Evolutionary conservation across 208 protist species (phyloP), one percentile per base, ranked within the genome.

Genomic region (Porcisia deanei): DNA sequence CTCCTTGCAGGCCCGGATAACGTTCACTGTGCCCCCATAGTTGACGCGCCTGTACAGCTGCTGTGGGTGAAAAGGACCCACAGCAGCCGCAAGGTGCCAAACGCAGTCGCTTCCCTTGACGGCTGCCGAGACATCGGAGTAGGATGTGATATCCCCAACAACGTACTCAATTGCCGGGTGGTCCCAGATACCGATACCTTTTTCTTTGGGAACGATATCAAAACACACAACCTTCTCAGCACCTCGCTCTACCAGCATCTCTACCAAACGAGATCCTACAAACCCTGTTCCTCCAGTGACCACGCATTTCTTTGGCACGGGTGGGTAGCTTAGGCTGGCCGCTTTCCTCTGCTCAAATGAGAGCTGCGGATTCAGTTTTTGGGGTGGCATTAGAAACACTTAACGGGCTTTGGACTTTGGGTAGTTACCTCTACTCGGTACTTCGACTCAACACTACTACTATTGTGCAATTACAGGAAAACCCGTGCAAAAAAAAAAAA

Each of bases 231-330:
- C 96, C 25, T 89, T 84, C 70, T 97, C 88, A 0, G 97, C 96
- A 18, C 97, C 98, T 49, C 97, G 89, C 82, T 98, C 98, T 1
- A 98, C 85, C 6, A 99, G 90, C 98, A 99, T 99, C 78, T 99
- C 97, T 3, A 98, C 95, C 54, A 99, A 79, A 22, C 98, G 96
- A 10, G 90, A 94, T 9, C 98, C 98, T 0, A 99, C 97, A 83
- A 99, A 98, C n/a, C 97, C 98, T 22, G 91, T 98, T 25, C 97
- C 96, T 18, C 98, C 97, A 5, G 98, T 98, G 12, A 98, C 96
- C 52, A 96, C 91, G 76, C 94, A 98, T 16, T 71, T 71, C 41
- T 93, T 93, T n/a, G 94, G 94, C 16, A 98, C 94, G 18, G 83
- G 71, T 16, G 88, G 88, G 64, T 97, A 96, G 14, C 71, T 73